A percentile compares a stretch with the other conserved stretches of the same genome.
Evolutionary conservation across 768 basidiomycete species (phyloP).

Genomic region (Ramaria sp.): DNA sequence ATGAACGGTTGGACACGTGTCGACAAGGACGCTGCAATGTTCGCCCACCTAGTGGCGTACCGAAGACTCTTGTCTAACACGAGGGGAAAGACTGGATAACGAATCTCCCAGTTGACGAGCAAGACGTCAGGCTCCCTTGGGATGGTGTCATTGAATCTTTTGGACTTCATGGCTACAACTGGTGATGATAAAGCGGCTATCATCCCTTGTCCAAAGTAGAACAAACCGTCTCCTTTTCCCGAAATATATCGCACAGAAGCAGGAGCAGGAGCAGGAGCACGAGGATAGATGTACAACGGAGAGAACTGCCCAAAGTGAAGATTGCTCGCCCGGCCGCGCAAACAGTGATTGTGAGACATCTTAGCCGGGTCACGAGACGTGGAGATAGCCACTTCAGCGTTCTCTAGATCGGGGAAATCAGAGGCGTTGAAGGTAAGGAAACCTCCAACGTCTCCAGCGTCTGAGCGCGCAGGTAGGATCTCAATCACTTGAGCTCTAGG

Average conservation of each 20-base stretch:
- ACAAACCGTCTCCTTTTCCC: constrained; percentile 4
- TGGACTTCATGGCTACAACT: constrained; percentile 12
- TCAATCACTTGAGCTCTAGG: constrained; percentile 29
- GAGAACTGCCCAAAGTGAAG: constrained; percentile 16
- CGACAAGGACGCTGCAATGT: constrained; percentile 28
- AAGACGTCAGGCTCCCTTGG: constrained; percentile 29
- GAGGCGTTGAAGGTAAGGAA: constrained; percentile 8
- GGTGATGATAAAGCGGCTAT: constrained; percentile 15
- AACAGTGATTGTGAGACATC: constrained; percentile 17
- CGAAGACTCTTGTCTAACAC: constrained; percentile 14
- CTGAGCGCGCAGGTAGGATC: constrained; percentile 16
- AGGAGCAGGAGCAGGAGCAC: not conserved
- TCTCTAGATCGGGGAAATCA: constrained; percentile 1
- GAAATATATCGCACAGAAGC: not conserved
- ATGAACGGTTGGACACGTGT: constrained; percentile 29
- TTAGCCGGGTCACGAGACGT: constrained; percentile 13
- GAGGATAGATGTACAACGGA: constrained; percentile 14
- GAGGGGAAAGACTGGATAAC: constrained; percentile 31
- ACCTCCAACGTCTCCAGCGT: constrained; percentile 15
- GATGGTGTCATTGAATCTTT: constrained; percentile 1
- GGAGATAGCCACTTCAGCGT: constrained; percentile 10
- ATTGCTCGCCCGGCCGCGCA: constrained; percentile 13
- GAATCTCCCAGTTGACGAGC: constrained; percentile 42
- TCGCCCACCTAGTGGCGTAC: constrained; percentile 33
- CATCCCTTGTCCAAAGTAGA: constrained; percentile 16